Base-by-base conservation (phyloP, 2,329 filamentous ascomycete species). In the Furcasterigmium sp. region DNA sequence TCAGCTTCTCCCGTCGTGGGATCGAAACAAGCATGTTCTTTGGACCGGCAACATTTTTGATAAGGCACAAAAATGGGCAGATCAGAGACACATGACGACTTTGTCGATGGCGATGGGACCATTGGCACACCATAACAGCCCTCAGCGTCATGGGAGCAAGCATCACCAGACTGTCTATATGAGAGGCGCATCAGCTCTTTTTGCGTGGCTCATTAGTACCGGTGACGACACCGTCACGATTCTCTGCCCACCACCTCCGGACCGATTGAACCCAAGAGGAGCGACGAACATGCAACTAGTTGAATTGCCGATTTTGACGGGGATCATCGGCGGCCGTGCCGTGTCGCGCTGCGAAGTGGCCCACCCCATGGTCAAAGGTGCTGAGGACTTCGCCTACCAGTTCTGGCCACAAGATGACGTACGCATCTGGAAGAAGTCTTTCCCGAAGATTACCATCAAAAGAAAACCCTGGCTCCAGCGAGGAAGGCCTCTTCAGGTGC, bases 101-200 rank as follows among this genome's bases (percentile, higher is more conserved):
- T 21, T 55, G 8, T 49, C 44, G 4, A 54, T 43, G 2, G 43
- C 49, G 0, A 48, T 55, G 26, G 52, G 53, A 11, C 47, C 45
- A 5, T 34, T 53, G 5, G 39, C 50, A 4, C 13, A 48, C 17
- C 26, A 7, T 4, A 29, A 38, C n/a, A 30, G 44, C 11, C 29
- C 23, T 3, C 36, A 25, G 2, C 49, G 34, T 7, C 25, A 14
- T 3, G 7, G 37, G 7, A 34, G 9, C 5, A 23, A 10, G 14
- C 45, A 44, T 17, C 2, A 0, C 5, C 0, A 45, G 42, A 39
- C 32, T 13, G 29, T 34, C 18, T 53, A 47, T n/a, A 49, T 55
- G 8, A 42, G 49, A 30, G 52, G 52, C 2, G 52, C 53, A 1
- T 54, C 52, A 3, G 45, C 42, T 1, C 15, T 55, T 5, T 55